Evolutionary conservation across 2,329 filamentous ascomycete species (phyloP), one percentile per base, ranked within the genome.

Genomic region (Fusarium cicatricum): DNA sequence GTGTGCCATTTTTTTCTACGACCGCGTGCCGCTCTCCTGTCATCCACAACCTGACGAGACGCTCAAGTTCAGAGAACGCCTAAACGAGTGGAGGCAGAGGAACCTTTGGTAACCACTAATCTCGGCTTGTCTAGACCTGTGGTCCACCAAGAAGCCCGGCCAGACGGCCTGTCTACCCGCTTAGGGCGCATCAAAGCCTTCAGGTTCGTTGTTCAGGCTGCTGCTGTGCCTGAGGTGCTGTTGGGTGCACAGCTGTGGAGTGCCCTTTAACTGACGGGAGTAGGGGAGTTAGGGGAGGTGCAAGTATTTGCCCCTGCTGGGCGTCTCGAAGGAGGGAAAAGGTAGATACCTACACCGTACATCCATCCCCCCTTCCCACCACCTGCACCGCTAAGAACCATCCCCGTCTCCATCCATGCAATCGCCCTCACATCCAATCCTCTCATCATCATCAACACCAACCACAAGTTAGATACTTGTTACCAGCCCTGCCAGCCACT

Each of bases 361-460:
- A 26, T 26, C 23, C 10, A 15, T 40, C 17, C 40, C 26, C 16
- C 38, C 40, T 33, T 49, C 43, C 52, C 43, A 42, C 48, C 28
- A 43, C 41, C 23, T 44, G 21, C 26, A 57, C 52, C 52, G 52
- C 48, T 49, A 53, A 54, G 43, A 58, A 40, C 44, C 29, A 59
- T 54, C 52, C 52, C 53, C 43, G 47, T 46, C 58, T 42, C 46
- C 44, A 12, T 19, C 44, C 26, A 38, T 38, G 23, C 23, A 33
- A 37, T 39, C 40, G 42, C 29, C 50, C 40, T 55, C 46, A 60
- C 19, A 37, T 57, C n/a, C n/a, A n/a, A n/a, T n/a, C 42, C 45
- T 62, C 41, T 42, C 47, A 62, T 51, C 53, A 62, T 42, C 56
- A 62, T 60, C 55, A 62, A 49, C 50, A 44, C 50, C 52, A 61